Base-by-base conservation (phyloP, 176 grass and related monocot species). In the Olyra latifolia region DNA sequence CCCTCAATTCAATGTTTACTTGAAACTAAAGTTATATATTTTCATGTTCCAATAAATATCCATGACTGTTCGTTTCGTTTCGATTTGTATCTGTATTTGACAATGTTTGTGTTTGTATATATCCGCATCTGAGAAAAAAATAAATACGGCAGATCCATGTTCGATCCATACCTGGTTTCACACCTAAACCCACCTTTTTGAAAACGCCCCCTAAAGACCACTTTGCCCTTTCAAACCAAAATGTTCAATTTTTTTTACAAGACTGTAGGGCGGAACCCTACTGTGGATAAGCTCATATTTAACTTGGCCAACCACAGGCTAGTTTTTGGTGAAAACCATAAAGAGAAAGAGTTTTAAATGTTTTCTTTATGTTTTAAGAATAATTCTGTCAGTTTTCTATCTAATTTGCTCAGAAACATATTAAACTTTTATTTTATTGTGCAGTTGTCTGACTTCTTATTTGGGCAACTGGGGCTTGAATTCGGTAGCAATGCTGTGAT, bases 401-500 rank as follows among this genome's bases (percentile, higher is more conserved):
- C 48, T 82, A 73, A 53, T 82, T 66, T 69, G 16, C 9, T 72
- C 44, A 60, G 17, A 74, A 72, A 35, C 19, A 80, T 40, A 83
- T 83, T 54, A 46, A 46, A 42, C 71, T 15, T 90, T 74, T 84
- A 30, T 47, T 42, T 76, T 39, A 13, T 85, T 72, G 29, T 88
- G 56, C 88, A 98, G 96, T 71, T 98, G 56, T 89, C 88, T 72
- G 64, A 87, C 63, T 86, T 98, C 79, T 49, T 98, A 68, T 89
- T 88, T 79, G 81, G 79, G 40, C 75, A 93, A 71, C 41, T 98
- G 65, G 90, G 90, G 43, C 88, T 95, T 87, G 81, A 82, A 82
- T 93, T 87, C 85, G 90, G 92, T 71, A 79, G 85, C 80, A 98
- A 93, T 95, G 96, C 86, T 88, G 92, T 95, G 38, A 89, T 95